phyloP scores from a whole-genome alignment of 129 eudicot genomes.

The Artemisia argyi region DNA sequence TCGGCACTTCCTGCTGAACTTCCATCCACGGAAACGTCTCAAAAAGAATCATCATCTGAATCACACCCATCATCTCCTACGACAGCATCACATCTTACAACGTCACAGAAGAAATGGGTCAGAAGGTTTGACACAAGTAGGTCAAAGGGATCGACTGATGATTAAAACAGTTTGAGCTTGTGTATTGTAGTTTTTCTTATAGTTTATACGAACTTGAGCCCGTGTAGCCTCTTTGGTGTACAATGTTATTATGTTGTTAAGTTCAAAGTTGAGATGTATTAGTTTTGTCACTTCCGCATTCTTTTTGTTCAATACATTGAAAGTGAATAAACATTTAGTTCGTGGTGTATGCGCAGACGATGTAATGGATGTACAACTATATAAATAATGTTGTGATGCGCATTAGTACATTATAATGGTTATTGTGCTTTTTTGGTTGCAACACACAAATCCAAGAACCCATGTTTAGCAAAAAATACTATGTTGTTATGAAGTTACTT shows the following conservation, averaged over 20 bases:
- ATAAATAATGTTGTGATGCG: background rate
- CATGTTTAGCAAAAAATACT: background rate
- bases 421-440: too few species aligned
- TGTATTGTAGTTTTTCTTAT: background rate
- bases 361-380: background rate
- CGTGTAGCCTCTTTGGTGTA: background rate
- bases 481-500: background rate
- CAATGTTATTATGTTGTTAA: background rate
- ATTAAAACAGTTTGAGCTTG: background rate
- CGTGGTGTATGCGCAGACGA: background rate
- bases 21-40: slow-evolving; percentile 38
- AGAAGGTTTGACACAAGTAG: slow-evolving; percentile 48
- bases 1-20: slow-evolving; percentile 98
- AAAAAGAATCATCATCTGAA: slow-evolving; percentile 26
- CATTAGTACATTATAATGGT: too few species aligned
- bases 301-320: background rate
- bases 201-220: background rate
- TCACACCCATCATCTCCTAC: slow-evolving; percentile 11
- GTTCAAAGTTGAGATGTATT: background rate
- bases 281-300: background rate
- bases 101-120: slow-evolving; percentile 71
- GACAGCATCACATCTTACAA: slow-evolving; percentile 35
- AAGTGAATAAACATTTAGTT: background rate
- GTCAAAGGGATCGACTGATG: slow-evolving; percentile 14
- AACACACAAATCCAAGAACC: background rate